These are phyloP conservation scores for Sugiyamaella mastotermitis DNA, from an alignment of 805 yeast species.

Conservation along the genomic window DNA sequence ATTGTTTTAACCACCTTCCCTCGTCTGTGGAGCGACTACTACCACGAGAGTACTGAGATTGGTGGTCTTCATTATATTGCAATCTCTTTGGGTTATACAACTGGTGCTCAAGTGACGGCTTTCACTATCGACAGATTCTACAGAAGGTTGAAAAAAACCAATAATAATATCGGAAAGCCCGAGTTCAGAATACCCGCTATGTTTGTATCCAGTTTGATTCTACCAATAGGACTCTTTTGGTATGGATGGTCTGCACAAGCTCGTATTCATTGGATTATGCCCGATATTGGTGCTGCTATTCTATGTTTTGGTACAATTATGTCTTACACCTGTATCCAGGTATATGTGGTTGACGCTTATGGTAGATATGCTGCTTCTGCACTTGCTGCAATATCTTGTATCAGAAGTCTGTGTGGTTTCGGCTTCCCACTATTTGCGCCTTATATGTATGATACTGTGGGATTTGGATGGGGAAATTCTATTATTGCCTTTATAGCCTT, in stretches of 20 bases:
- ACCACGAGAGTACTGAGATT: constrained; percentile 42
- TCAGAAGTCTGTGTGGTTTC: constrained; percentile 62
- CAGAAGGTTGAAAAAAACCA: constrained; percentile 33
- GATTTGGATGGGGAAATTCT: constrained; percentile 68
- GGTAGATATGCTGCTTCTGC: constrained; percentile 62
- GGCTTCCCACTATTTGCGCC: constrained; percentile 62
- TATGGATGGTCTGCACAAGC: constrained; percentile 67
- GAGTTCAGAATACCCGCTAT: constrained; percentile 54
- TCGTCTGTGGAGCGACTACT: constrained; percentile 39
- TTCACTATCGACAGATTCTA: constrained; percentile 37
- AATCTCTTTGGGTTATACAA: constrained; percentile 46
- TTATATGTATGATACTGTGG: constrained; percentile 47
- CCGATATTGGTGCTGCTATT: constrained; percentile 53
- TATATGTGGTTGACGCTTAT: constrained; percentile 64
- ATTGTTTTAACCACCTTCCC: constrained; percentile 58
- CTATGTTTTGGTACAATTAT: constrained; percentile 53
- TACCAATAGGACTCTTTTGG: constrained; percentile 60
- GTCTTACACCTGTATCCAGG: constrained; percentile 56
- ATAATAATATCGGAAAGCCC: constrained; percentile 51
- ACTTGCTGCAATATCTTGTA: constrained; percentile 58
- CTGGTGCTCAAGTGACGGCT: constrained; percentile 46
- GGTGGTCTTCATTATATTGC: constrained; percentile 58
- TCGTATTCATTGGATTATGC: constrained; percentile 55
- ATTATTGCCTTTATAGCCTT: constrained; percentile 52
- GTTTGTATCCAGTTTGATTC: constrained; percentile 44